Evolutionary conservation across 2,329 filamentous ascomycete species (phyloP), one percentile per base, ranked within the genome.

Genomic region (Colletotrichum sp.): DNA sequence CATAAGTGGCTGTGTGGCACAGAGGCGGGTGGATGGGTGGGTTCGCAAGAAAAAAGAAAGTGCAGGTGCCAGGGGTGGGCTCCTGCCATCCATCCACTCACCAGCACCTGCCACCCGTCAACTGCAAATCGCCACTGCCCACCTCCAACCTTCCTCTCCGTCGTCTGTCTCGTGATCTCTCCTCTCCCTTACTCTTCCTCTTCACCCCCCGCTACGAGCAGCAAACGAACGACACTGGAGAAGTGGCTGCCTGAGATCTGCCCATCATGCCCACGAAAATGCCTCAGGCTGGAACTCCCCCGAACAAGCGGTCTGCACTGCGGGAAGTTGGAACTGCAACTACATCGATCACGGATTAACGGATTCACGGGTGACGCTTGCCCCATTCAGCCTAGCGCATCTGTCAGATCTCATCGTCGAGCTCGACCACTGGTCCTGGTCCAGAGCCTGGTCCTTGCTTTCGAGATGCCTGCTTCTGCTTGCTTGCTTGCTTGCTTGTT

Each of bases 371-470:
- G 10, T 28, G 26, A 64, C 64, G 34, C 44, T 76, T 73, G 32
- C 73, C 44, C 15, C 8, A 4, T 64, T 13, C 10, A 21, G 70
- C 8, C 57, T 76, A 68, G 73, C 49, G 73, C 57, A 76, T 76
- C 73, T 73, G 70, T 68, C 70, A 76, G 73, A 76, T 76, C 73
- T 76, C 64, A 76, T 76, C 73, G 70, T 73, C 70, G 26, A 64
- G 44, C 70, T 59, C 62, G 28, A 16, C 62, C n/a, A 36, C 62
- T 21, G 6, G 30, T 26, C 21, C 62, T 15, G 21, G 62, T 62
- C 59, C 59, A n/a, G 26, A 62, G 34, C 66, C 66, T 68, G 30
- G 68, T 65, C 49, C 72, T n/a, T 65, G 44, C 39, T 18, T 30
- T 69, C 32, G 28, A 62, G 28, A 62, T 62, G 44, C 44, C n/a